Base-by-base conservation (phyloP, 169 alveolate species). In the Plasmodium vinckei region DNA sequence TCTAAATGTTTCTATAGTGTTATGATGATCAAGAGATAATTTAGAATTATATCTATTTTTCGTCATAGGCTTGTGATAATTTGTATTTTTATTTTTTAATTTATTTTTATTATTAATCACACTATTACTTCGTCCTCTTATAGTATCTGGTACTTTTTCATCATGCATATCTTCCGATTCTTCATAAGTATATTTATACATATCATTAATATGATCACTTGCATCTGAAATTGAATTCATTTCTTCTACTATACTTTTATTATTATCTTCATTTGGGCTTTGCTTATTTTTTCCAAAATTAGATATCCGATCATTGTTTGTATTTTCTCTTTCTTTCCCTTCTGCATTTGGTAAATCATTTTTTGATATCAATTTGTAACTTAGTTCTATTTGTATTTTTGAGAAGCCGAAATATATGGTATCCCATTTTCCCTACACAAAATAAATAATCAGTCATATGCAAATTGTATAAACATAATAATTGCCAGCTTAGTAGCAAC, bases 361-460 rank as follows among this genome's bases (percentile, higher is more conserved):
- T 59, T 39, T 42, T 15, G 25, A 4, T 15, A 51, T 49, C 69
- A 82, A 47, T 53, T 82, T 82, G 72, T 82, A 82, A 42, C 56
- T 39, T 44, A 82, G 54, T 17, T 82, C 84, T 39, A 82, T 82
- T 15, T 82, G 90, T 12, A 82, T 68, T 59, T 68, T 82, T 15
- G 82, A 64, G 44, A 82, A 27, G 5, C 90, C 90, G 46, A 82
- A 82, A 25, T 82, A 82, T 15, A 82, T 67, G 59, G 72, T 46
- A 44, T 82, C 90, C 90, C 90, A 82, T 53, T 82, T 82, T 51
- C 90, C 68, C 90, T 82, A 47, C 25, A 13, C 15, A 9, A 6
- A 27, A 23, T 27, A 33, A 33, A 33, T 33, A 3, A 33, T 33
- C 5, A 33, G 3, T 33, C 42, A 33, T 33, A 0, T 33, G 7